phyloP scores from a whole-genome alignment of 768 basidiomycete genomes.

The Rhizopogon roseolus region DNA sequence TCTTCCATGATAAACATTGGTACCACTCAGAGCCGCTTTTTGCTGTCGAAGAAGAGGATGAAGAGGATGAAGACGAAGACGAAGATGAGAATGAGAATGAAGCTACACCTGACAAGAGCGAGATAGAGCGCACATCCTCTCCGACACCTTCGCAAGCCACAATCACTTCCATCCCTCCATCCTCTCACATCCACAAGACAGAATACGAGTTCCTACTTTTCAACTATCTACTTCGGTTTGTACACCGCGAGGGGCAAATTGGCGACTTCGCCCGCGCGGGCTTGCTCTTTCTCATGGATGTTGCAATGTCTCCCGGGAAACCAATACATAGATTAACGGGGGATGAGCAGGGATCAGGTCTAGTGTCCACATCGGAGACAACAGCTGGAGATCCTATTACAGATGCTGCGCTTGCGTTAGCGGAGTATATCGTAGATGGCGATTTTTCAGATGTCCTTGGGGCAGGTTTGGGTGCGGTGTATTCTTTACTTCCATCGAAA shows the following conservation, averaged over 20 bases:
- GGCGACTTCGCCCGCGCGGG: constrained; percentile 93
- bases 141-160: constrained; percentile 60
- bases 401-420: constrained; percentile 82
- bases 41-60: constrained; percentile 72
- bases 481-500: constrained; percentile 86
- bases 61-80: constrained; percentile 63
- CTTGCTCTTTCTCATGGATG: constrained; percentile 90
- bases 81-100: constrained; percentile 41
- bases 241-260: constrained; percentile 89
- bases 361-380: constrained; percentile 17
- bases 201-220: constrained; percentile 96
- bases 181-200: constrained; percentile 51
- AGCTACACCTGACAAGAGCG: constrained; percentile 8
- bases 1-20: constrained; percentile 94
- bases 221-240: constrained; percentile 92
- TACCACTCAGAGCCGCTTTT: constrained; percentile 73
- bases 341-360: constrained; percentile 25
- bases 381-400: constrained; percentile 58
- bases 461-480: constrained; percentile 89
- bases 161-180: constrained; percentile 42
- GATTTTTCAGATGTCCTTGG: constrained; percentile 98
- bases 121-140: constrained; percentile 36
- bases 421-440: constrained; percentile 93
- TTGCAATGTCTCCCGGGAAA: constrained; percentile 84
- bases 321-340: constrained; percentile 36